phyloP scores from a whole-genome alignment of 1,139 yeast species.

The Debaryomyces udenii region DNA sequence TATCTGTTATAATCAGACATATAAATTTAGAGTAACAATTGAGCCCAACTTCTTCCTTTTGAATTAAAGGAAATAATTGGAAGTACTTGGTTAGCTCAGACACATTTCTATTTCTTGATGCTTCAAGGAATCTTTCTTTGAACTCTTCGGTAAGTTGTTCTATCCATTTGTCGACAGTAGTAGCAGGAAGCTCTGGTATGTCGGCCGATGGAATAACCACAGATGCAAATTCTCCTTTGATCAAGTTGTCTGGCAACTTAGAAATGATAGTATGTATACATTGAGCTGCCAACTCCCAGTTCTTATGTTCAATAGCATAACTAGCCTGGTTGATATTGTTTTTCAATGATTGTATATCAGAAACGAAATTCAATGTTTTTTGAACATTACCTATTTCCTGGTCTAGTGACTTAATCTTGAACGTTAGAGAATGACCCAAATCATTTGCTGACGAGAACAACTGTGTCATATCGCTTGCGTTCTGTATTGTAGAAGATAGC shows the following conservation, averaged over 20 bases:
- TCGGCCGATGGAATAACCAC: constrained; percentile 89
- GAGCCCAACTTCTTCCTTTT: constrained; percentile 71
- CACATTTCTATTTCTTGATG: constrained; percentile 69
- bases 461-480: constrained; percentile 50
- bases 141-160: constrained; percentile 60
- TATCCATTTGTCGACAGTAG: constrained; percentile 60
- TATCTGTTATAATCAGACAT: constrained; percentile 80
- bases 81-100: constrained; percentile 75
- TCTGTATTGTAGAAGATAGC: constrained; percentile 37
- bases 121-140: constrained; percentile 63
- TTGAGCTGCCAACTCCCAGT: constrained; percentile 74
- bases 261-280: constrained; percentile 57
- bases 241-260: constrained; percentile 54
- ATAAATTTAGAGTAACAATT: constrained; percentile 83
- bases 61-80: constrained; percentile 85
- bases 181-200: constrained; percentile 78
- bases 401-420: constrained; percentile 70
- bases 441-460: constrained; percentile 63
- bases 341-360: constrained; percentile 63
- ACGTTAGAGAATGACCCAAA: constrained; percentile 68
- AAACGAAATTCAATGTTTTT: constrained; percentile 65
- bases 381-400: constrained; percentile 70
- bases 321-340: constrained; percentile 67
- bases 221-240: constrained; percentile 71
- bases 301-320: constrained; percentile 64